A percentile compares a stretch with the other conserved stretches of the same genome.
These are phyloP conservation scores for Cardamine resedifolia DNA, from an alignment of 345 rosid species.

Conservation along the genomic window DNA sequence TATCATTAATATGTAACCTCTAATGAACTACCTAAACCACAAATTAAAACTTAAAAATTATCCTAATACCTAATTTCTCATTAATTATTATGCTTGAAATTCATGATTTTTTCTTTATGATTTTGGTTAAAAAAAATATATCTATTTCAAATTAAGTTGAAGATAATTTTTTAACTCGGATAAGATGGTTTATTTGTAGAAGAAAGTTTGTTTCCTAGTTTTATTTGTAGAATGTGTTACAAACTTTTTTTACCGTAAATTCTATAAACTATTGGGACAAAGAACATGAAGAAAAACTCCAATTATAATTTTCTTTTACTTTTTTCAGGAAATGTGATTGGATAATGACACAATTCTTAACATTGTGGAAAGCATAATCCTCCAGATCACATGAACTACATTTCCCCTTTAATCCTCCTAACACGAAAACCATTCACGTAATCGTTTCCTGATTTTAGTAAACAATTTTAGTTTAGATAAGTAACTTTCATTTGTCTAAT, in stretches of 20 bases:
- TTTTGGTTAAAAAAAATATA: neutral
- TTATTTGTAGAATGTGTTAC: neutral
- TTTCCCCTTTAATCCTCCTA: constrained; percentile 9
- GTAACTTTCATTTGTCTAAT: neutral
- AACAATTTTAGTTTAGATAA: neutral
- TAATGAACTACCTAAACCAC: too few relatives aligned
- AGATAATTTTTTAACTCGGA: neutral
- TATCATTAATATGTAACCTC: too few relatives aligned
- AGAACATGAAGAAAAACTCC: neutral
- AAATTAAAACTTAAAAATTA: too few relatives aligned
- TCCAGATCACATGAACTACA: constrained; percentile 26
- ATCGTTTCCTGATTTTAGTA: neutral
- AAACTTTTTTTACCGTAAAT: neutral
- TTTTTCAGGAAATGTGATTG: neutral
- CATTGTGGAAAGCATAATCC: neutral
- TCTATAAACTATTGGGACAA: neutral
- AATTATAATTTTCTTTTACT: neutral
- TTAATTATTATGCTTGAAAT: neutral
- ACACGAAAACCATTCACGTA: constrained; percentile 33
- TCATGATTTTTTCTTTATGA: neutral
- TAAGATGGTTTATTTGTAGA: neutral
- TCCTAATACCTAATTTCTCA: too few relatives aligned
- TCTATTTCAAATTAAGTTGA: neutral
- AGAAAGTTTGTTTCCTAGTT: neutral
- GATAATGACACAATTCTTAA: constrained; percentile 13